phyloP scores from a whole-genome alignment of 2,329 filamentous ascomycete species.

The Pseudogymnoascus sp. region DNA sequence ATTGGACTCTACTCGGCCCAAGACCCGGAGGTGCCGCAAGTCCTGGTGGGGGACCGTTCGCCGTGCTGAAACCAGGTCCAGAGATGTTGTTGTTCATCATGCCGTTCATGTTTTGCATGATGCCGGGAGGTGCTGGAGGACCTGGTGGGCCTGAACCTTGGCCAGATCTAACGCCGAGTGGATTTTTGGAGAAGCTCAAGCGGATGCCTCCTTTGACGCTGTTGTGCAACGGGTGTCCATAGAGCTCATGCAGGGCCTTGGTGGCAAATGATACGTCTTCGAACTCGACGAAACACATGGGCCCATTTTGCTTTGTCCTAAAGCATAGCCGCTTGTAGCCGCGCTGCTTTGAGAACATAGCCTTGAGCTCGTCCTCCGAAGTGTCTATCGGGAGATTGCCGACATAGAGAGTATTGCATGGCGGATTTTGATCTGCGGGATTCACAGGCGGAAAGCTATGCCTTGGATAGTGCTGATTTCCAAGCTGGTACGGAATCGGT shows the following conservation, averaged over 20 bases:
- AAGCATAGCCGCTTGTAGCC: conserved; percentile 95
- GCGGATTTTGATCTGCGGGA: conserved; percentile 90
- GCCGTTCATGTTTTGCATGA: conserved; percentile 50
- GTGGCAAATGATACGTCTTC: conserved; percentile 89
- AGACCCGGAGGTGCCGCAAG: conserved; percentile 69
- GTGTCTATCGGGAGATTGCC: conserved; percentile 93
- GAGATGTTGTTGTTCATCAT: conserved; percentile 38
- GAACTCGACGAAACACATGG: conserved; percentile 99
- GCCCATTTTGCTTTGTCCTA: conserved; percentile 87
- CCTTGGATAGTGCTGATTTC: conserved; percentile 48
- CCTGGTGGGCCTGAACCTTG: conserved; percentile 40
- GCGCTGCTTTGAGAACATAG: conserved; percentile 83
- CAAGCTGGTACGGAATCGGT: conserved; percentile 46
- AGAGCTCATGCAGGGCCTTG: conserved; percentile 81
- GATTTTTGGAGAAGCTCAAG: conserved; percentile 95
- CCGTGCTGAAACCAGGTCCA: conserved; percentile 29
- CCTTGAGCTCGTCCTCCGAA: conserved; percentile 90
- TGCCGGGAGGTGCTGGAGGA: conserved; percentile 35
- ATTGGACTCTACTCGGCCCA: conserved; percentile 23
- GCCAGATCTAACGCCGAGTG: conserved; percentile 78
- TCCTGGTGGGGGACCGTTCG: conserved; percentile 68
- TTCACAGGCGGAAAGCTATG: conserved; percentile 79
- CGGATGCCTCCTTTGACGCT: conserved; percentile 92
- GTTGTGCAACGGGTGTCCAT: conserved; percentile 80
- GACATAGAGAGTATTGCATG: conserved; percentile 96